A percentile compares a stretch with the other conserved stretches of the same genome.
These are phyloP conservation scores for Monilinia polystroma DNA, from an alignment of 2,329 filamentous ascomycete genomes.

Conservation along the genomic window DNA sequence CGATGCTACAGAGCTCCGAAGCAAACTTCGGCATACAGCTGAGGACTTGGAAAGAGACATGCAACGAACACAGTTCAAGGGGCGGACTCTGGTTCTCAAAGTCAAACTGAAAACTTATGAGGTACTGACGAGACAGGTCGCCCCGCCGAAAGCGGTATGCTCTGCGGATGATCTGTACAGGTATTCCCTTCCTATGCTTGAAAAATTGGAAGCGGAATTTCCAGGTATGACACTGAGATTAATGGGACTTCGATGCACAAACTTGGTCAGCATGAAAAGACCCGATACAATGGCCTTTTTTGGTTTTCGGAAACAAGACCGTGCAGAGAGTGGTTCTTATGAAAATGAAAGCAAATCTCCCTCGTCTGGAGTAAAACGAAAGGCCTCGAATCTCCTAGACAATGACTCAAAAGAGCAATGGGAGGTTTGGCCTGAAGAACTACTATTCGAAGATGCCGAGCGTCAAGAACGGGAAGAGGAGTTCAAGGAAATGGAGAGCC, in stretches of 20 bases:
- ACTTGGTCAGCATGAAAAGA: conserved; percentile 83
- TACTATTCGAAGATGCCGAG: conserved; percentile 59
- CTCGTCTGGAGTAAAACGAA: conserved; percentile 40
- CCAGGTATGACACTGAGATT: conserved; percentile 76
- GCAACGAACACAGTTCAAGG: conserved; percentile 75
- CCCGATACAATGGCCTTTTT: conserved; percentile 77
- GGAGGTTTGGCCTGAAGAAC: conserved; percentile 68
- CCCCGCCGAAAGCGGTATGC: conserved; percentile 69
- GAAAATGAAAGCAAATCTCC: conserved; percentile 27
- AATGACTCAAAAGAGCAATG: conserved; percentile 51
- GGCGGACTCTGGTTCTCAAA: conserved; percentile 87
- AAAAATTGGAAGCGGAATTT: conserved; percentile 80
- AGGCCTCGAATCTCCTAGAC: conserved; percentile 40
- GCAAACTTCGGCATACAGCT: conserved; percentile 77
- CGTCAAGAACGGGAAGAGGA: conserved; percentile 59
- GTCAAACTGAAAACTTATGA: conserved; percentile 94
- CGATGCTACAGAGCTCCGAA: conserved; percentile 64
- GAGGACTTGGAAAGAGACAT: conserved; percentile 87
- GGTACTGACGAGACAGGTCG: conserved; percentile 78
- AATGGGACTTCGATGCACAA: conserved; percentile 85
- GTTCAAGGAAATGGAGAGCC: conserved; percentile 58
- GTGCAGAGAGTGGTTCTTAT: conserved; percentile 25
- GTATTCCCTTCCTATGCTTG: conserved; percentile 76
- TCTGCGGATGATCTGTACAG: conserved; percentile 80
- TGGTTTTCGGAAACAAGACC: conserved; percentile 51